These are phyloP conservation scores for Salicornia ramosissima DNA, from an alignment of 148 eudicot species.

Conservation along the genomic window DNA sequence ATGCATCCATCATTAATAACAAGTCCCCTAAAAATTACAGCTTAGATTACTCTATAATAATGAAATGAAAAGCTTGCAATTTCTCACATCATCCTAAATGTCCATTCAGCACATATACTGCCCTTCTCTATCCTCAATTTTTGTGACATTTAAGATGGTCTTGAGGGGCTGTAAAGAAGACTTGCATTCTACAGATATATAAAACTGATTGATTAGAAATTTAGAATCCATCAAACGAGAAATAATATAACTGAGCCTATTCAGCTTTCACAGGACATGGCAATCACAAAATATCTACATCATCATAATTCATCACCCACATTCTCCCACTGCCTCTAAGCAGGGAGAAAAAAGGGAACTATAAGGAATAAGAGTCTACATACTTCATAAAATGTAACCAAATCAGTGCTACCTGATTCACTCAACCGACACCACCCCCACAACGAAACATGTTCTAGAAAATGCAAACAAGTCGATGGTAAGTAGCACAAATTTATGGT, in stretches of 20 bases:
- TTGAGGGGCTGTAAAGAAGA: not conserved
- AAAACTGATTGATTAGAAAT: not conserved
- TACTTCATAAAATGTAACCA: not conserved
- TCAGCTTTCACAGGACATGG: conserved; percentile 1
- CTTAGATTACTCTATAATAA: not conserved
- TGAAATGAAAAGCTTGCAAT: not conserved
- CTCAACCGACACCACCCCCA: not conserved
- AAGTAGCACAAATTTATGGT: not conserved
- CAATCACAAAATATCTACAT: not conserved
- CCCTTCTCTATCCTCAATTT: not conserved
- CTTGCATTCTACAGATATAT: not conserved
- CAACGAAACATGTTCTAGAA: not conserved
- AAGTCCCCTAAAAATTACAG: not conserved
- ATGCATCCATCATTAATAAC: not conserved
- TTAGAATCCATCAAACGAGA: not conserved
- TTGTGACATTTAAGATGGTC: not conserved
- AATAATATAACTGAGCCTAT: no score
- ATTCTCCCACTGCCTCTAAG: not conserved
- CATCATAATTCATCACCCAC: no score
- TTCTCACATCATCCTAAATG: not conserved
- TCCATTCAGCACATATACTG: not conserved
- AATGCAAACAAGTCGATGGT: not conserved
- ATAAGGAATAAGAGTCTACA: not conserved
- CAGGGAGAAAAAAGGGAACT: not conserved
- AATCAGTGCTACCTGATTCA: not conserved